A percentile compares a stretch with the other conserved stretches of the same genome.
Conservation (phyloP, 1,139 yeast genomes). For the Sugiyamaella xylanicola region DNA sequence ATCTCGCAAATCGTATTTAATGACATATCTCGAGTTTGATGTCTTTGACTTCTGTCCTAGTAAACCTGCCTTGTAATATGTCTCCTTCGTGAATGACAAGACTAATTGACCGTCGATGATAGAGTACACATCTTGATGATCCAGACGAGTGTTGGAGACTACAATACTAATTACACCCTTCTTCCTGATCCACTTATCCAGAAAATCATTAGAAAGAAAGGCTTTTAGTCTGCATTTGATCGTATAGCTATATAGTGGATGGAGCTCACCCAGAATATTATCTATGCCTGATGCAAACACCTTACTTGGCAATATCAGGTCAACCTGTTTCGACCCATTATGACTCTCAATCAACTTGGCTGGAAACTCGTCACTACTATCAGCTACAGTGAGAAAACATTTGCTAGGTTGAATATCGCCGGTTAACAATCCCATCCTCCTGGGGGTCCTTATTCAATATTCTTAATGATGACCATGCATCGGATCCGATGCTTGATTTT, state of each 20-base stretch:
- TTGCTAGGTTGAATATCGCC: slow-evolving; percentile 21
- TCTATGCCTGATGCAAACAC: background rate
- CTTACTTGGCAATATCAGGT: slow-evolving; percentile 19
- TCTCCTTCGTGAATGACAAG: slow-evolving; percentile 39
- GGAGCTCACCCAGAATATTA: background rate
- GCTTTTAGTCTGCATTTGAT: slow-evolving; percentile 4
- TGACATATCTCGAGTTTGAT: slow-evolving; percentile 22
- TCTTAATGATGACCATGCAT: background rate
- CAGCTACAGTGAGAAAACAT: slow-evolving; percentile 27
- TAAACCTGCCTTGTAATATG: slow-evolving; percentile 42
- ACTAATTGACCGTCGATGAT: slow-evolving; percentile 38
- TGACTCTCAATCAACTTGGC: slow-evolving; percentile 14
- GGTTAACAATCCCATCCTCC: slow-evolving; percentile 13
- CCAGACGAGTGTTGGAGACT: slow-evolving; percentile 34
- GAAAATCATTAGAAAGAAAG: slow-evolving; percentile 13
- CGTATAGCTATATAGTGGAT: slow-evolving; percentile 11
- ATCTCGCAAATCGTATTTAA: slow-evolving; percentile 15
- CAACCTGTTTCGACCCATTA: slow-evolving; percentile 12
- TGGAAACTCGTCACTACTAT: background rate
- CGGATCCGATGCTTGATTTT: background rate
- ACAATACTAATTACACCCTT: slow-evolving; percentile 18
- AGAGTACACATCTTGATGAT: slow-evolving; percentile 42
- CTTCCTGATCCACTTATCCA: slow-evolving; percentile 11
- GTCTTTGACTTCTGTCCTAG: slow-evolving; percentile 33
- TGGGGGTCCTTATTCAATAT: background rate